A percentile compares a stretch with the other conserved stretches of the same genome.
These are phyloP conservation scores for Sicyos edulis DNA, from an alignment of 306 rosid genomes.

Conservation along the genomic window DNA sequence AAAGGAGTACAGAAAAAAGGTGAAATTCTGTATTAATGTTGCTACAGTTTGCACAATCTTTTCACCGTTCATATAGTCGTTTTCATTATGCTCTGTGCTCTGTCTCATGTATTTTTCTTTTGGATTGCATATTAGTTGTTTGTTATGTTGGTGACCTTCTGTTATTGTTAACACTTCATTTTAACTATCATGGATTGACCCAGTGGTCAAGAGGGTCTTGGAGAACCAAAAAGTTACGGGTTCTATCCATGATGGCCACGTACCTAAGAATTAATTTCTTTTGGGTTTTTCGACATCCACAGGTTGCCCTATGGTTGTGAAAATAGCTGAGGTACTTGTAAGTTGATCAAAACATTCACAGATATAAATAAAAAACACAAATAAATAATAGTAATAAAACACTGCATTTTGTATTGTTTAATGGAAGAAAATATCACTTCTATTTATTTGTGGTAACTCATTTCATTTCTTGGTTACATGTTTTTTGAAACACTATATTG, in stretches of 20 bases:
- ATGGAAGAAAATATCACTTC: slow-evolving; percentile 1
- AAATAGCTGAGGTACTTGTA: too few relatives aligned
- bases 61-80: background rate
- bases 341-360: too few relatives aligned
- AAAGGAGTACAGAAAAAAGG: slow-evolving; percentile 95
- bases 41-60: background rate
- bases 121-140: slow-evolving; percentile 3
- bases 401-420: slow-evolving; percentile 12
- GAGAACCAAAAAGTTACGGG: too few relatives aligned
- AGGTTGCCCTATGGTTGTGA: too few relatives aligned
- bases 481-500: slow-evolving; percentile 13
- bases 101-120: background rate
- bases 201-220: too few relatives aligned
- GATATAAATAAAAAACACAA: background rate
- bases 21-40: slow-evolving; percentile 23
- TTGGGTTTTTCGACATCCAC: too few relatives aligned
- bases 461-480: background rate
- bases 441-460: background rate
- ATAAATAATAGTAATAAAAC: too few relatives aligned
- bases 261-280: too few relatives aligned
- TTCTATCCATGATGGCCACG: too few relatives aligned
- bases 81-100: background rate
- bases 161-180: background rate
- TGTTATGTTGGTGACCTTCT: background rate
- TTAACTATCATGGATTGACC: too few relatives aligned